phyloP scores from a whole-genome alignment of 176 grass and related monocot species.

The Avena atlantica region DNA sequence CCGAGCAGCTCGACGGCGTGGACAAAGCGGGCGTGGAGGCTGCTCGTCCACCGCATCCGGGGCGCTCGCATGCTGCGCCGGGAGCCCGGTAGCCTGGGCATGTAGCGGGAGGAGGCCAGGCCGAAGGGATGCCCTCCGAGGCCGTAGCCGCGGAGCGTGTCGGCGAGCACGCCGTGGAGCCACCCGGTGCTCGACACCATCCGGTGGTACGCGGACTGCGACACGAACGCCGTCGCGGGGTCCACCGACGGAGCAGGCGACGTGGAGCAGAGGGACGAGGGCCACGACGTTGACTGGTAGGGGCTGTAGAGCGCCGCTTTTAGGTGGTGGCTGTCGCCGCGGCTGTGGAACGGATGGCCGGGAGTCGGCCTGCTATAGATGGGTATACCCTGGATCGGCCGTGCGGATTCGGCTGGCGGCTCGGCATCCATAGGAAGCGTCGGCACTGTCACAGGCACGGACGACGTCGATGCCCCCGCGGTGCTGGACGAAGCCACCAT shows the following conservation, averaged over 20 bases:
- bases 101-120: slow-evolving; percentile 64
- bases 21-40: slow-evolving; percentile 90
- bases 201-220: slow-evolving; percentile 62
- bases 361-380: slow-evolving; percentile 54
- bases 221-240: slow-evolving; percentile 50
- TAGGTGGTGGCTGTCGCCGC: slow-evolving; percentile 5
- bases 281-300: slow-evolving; percentile 49
- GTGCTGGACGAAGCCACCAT: slow-evolving; percentile 22
- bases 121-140: slow-evolving; percentile 61
- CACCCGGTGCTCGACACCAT: slow-evolving; percentile 62
- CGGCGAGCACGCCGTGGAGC: slow-evolving; percentile 74
- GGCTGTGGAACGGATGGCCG: slow-evolving; percentile 23
- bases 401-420: not conserved
- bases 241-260: slow-evolving; percentile 49
- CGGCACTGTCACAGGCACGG: slow-evolving; percentile 39
- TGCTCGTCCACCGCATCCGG: slow-evolving; percentile 96
- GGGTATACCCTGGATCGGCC: slow-evolving; percentile 84
- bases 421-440: slow-evolving; percentile 44
- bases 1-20: slow-evolving; percentile 95
- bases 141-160: slow-evolving; percentile 66
- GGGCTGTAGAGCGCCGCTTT: slow-evolving; percentile 56
- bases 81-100: slow-evolving; percentile 72
- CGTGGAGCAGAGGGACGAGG: slow-evolving; percentile 46
- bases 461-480: slow-evolving; percentile 30
- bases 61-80: slow-evolving; percentile 95